Evolutionary conservation across 331 rosid genomes (phyloP), one percentile per base, ranked within the genome.

Genomic region (Rosa hybrid): DNA sequence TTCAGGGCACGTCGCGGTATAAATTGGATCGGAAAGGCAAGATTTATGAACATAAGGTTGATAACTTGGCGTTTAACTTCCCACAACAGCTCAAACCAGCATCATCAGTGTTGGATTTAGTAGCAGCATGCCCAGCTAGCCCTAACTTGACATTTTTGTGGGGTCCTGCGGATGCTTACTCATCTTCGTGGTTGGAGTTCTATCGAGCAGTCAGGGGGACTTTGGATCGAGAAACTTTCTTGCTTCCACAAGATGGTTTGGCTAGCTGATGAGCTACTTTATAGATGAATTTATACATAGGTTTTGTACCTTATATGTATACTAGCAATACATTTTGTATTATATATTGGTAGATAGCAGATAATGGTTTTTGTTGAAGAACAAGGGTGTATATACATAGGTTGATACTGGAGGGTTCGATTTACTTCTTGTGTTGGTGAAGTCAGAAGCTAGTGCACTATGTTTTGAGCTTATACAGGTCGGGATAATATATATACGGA

Each of bases 1-100:
- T 95, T 87, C 98, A 95, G 70, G 99, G 99, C 18, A 95, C 99
- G 34, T 95, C 98, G 4, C 80, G 92, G 60, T 95, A 90, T 71
- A 95, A 93, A 59, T 75, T 95, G 84, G 99, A 93, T 78, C 83
- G 92, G 77, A 87, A 83, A 74, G 99, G 99, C 54, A 95, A 93
- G 84, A 91, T 95, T 53, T 95, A 95, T 77, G 96, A 95, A 75
- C 99, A 95, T 80, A 90, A 88, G 78, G 96, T 93, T 38, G 97
- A 95, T 83, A 95, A 95, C 80, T 90, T 95, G 77, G 96, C 97
- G 8, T 93, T 95, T 87, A 91, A 91, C 84, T 95, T 91, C 69
- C 98, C 99, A 16, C 91, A 75, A 80, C 50, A 76, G 44, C 81
- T 91, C 13, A 92, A 86, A 81, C 96, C 96, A 7, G 87, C 87